phyloP scores from a whole-genome alignment of 1,284 basidiomycete species.

The Macrocystidia cucumis region DNA sequence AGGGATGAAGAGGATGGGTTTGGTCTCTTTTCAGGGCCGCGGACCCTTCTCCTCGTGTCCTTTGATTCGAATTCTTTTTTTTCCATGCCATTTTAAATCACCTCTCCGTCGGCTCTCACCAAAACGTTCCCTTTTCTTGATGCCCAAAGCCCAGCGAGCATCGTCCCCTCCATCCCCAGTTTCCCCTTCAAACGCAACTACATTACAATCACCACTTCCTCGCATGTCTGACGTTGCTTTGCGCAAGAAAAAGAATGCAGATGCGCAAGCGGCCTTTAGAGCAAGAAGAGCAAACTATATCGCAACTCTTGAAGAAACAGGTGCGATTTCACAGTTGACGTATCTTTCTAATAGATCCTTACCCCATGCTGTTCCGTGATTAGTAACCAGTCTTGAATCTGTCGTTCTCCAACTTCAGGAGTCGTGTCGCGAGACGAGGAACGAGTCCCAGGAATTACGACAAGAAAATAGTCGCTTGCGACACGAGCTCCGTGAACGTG shows the following conservation, averaged over 20 bases:
- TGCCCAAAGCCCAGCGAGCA: conserved; percentile 35
- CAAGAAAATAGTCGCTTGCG: conserved; percentile 58
- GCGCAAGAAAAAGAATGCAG: conserved; percentile 80
- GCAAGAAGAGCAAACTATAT: conserved; percentile 77
- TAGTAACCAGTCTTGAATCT: conserved; percentile 72
- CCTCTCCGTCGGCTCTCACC: conserved; percentile 19
- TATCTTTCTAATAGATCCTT: conserved; percentile 11
- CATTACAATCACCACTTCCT: conserved; percentile 23
- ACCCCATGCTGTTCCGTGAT: conserved; percentile 10
- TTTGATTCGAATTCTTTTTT: conserved; percentile 52
- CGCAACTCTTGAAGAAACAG: conserved; percentile 81
- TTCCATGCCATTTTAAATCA: conserved; percentile 46
- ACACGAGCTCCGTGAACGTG: conserved; percentile 59
- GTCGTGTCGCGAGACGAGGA: conserved; percentile 60
- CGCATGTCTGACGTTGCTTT: conserved; percentile 53
- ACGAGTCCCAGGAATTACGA: conserved; percentile 47
- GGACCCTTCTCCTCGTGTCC: conserved; percentile 59
- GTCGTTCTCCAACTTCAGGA: conserved; percentile 78
- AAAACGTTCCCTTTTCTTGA: conserved; percentile 26
- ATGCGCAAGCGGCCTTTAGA: conserved; percentile 68
- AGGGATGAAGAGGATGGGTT: no score
- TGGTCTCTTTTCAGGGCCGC: conserved; percentile 41
- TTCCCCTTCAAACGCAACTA: conserved; percentile 24
- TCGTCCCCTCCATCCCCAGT: conserved; percentile 25
- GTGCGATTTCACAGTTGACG: conserved; percentile 28